These are phyloP conservation scores for Fusarium nisikadoi DNA, from an alignment of 2,329 filamentous ascomycete species.

Conservation along the genomic window DNA sequence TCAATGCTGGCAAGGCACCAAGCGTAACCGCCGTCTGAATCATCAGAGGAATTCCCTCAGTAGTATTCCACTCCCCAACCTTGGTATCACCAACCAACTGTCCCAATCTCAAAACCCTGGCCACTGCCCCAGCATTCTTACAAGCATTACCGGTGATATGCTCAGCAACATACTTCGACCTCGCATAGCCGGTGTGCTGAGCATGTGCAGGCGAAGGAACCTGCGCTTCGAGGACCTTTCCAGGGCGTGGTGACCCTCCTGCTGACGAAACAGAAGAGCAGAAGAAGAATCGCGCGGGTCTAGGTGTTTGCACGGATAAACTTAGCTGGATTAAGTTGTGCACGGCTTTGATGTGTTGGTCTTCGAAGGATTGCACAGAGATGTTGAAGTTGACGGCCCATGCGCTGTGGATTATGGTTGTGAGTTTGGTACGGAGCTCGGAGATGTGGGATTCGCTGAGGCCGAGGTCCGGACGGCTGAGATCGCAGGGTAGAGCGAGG, in stretches of 20 bases:
- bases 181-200: constrained; percentile 56
- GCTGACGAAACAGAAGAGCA: constrained; percentile 59
- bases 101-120: constrained; percentile 58
- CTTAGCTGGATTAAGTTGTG: constrained; percentile 58
- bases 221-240: constrained; percentile 49
- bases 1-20: constrained; percentile 58
- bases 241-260: constrained; percentile 46
- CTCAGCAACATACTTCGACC: constrained; percentile 55
- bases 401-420: constrained; percentile 60
- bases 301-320: background rate
- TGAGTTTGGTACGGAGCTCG: constrained; percentile 49
- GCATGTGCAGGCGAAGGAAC: constrained; percentile 50
- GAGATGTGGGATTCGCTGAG: constrained; percentile 41
- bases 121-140: constrained; percentile 27
- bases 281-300: constrained; percentile 55
- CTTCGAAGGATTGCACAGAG: constrained; percentile 59
- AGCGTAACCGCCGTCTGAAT: constrained; percentile 58
- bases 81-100: constrained; percentile 61
- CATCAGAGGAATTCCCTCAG: constrained; percentile 64
- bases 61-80: constrained; percentile 61
- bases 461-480: constrained; percentile 32
- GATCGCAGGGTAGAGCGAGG: constrained; percentile 31
- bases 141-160: constrained; percentile 51
- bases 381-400: constrained; percentile 69
- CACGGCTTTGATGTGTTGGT: constrained; percentile 58